phyloP scores from a whole-genome alignment of 345 rosid species.

The Bretschneidera sinensis region DNA sequence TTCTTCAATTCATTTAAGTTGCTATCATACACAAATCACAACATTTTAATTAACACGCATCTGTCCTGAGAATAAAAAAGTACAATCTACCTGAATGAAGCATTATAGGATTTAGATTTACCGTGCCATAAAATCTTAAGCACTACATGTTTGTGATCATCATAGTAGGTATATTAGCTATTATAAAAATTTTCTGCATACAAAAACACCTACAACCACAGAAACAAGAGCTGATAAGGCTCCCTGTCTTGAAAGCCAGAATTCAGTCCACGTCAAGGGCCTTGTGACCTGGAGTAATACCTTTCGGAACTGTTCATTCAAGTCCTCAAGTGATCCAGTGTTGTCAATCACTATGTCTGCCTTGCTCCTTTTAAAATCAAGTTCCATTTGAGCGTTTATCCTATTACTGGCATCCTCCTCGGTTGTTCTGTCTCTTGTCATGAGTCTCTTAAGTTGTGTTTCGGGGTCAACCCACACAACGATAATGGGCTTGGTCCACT shows the following conservation, averaged over 20 bases:
- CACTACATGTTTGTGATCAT: too few relatives aligned
- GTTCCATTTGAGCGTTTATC: conserved; percentile 70
- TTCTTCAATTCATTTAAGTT: too few relatives aligned
- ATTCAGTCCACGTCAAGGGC: conserved; percentile 80
- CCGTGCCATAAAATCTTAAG: too few relatives aligned
- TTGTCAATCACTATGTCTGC: conserved; percentile 87
- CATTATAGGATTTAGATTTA: too few relatives aligned
- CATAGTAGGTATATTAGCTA: too few relatives aligned
- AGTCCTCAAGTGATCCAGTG: conserved; percentile 58
- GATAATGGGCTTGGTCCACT: conserved; percentile 75
- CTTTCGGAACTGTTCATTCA: conserved; percentile 53
- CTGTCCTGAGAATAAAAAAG: too few relatives aligned
- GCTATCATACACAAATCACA: too few relatives aligned
- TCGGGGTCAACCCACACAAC: conserved; percentile 62
- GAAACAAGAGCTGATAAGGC: conserved; percentile 47
- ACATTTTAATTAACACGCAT: too few relatives aligned
- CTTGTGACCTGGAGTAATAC: conserved; percentile 46
- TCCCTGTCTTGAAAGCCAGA: conserved; percentile 81
- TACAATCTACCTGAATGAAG: too few relatives aligned
- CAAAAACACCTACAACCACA: conserved; percentile 38
- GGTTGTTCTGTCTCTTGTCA: conserved; percentile 53
- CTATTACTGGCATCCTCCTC: conserved; percentile 81
- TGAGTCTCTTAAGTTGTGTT: conserved; percentile 66
- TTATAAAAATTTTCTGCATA: conserved; percentile 29
- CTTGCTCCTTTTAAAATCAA: conserved; percentile 56